Evolutionary conservation across 2,329 filamentous ascomycete genomes (phyloP).

Genomic region (Alternaria metachromatica): DNA sequence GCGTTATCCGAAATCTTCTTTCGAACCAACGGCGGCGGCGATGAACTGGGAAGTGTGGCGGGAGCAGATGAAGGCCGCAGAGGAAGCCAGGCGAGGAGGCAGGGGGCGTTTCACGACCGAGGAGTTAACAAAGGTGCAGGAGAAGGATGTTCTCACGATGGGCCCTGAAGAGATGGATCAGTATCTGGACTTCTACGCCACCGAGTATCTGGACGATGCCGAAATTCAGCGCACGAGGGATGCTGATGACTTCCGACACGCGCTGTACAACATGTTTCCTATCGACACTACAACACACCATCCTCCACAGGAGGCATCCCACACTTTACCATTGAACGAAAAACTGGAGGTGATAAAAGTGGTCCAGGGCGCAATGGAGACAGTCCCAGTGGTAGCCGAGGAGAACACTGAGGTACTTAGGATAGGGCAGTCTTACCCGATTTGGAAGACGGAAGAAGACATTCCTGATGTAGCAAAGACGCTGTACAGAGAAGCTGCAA

Average conservation of each 20-base stretch:
- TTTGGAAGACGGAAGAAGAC: constrained; percentile 57
- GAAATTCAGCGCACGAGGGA: constrained; percentile 41
- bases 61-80: constrained; percentile 17
- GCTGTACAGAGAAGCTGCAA: constrained; percentile 61
- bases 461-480: constrained; percentile 53
- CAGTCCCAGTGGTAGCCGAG: constrained; percentile 48
- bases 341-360: constrained; percentile 49
- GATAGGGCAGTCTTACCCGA: constrained; percentile 59
- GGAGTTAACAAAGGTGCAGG: constrained; percentile 62
- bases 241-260: constrained; percentile 50
- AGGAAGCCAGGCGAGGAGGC: constrained; percentile 7
- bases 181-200: constrained; percentile 79
- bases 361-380: constrained; percentile 53
- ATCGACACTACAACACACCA: constrained; percentile 16
- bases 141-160: constrained; percentile 69
- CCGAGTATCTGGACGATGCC: constrained; percentile 64
- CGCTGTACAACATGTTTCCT: constrained; percentile 54
- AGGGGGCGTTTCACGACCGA: constrained; percentile 42
- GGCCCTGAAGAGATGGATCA: constrained; percentile 68
- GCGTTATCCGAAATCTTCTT: constrained; percentile 57
- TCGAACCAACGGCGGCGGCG: constrained; percentile 64
- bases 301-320: constrained; percentile 9
- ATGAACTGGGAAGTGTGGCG: constrained; percentile 79
- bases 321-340: constrained; percentile 36
- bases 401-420: constrained; percentile 40